Percentiles rank a stretch among this genome's conserved stretches.
These are phyloP conservation scores for Zasmidium angulare DNA, from an alignment of 2,329 filamentous ascomycete species.

Conservation along the genomic window DNA sequence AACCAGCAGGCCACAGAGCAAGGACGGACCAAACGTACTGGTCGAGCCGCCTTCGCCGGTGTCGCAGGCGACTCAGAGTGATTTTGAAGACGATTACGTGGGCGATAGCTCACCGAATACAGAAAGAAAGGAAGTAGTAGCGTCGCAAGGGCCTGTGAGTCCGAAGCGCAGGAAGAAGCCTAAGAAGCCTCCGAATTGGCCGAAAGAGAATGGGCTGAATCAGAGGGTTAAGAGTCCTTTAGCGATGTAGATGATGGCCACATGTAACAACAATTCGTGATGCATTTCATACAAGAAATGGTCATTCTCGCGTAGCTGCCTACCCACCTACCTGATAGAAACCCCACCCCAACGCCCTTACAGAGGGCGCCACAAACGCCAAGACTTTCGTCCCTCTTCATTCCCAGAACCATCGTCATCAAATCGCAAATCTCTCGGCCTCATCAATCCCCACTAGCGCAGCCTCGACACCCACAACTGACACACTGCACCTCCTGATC, in stretches of 20 bases:
- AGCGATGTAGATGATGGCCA: conserved; percentile 14
- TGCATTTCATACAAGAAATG: neutral
- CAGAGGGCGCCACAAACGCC: neutral
- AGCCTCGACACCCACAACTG: conserved; percentile 90
- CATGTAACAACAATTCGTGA: neutral
- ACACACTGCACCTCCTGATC: conserved; percentile 90
- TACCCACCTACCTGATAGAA: neutral
- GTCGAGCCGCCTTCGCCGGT: conserved; percentile 13
- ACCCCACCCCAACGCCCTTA: neutral
- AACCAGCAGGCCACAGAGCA: conserved; percentile 9
- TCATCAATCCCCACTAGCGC: conserved; percentile 73
- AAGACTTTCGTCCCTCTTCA: neutral
- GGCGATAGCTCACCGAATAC: conserved; percentile 6
- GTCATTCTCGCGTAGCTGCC: too few relatives aligned
- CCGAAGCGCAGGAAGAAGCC: conserved; percentile 16
- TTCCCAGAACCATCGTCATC: neutral
- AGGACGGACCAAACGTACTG: conserved; percentile 12
- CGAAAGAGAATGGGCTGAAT: conserved; percentile 2
- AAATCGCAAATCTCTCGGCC: neutral
- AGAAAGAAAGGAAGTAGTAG: neutral
- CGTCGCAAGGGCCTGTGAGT: neutral
- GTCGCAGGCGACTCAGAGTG: neutral
- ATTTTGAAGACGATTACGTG: conserved; percentile 11
- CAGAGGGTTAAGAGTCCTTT: conserved; percentile 18
- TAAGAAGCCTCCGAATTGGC: conserved; percentile 15